Conservation (phyloP, 176 grass and related monocot genomes). For the Canna indica region DNA sequence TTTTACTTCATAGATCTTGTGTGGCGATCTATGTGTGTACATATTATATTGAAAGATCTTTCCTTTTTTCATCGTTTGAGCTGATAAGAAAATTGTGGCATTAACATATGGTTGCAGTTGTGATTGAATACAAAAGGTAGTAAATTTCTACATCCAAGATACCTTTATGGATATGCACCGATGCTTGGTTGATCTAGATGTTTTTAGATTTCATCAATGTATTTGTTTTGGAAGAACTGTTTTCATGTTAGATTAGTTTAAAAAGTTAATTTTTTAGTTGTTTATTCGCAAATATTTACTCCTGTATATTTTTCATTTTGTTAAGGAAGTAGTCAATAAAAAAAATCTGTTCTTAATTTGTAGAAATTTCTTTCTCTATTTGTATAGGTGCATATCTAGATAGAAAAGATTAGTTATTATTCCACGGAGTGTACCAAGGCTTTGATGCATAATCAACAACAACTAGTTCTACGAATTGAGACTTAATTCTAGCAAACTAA, state of each 20-base stretch:
- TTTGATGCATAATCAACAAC: slow-evolving; percentile 1
- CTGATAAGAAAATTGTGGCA: neutral
- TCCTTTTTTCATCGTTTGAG: too few species aligned
- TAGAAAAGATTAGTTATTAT: neutral
- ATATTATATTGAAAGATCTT: too few species aligned
- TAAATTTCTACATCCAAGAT: neutral
- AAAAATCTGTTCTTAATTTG: neutral
- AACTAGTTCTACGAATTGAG: neutral
- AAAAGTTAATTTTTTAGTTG: neutral
- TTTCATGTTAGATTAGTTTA: neutral
- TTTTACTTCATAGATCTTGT: neutral
- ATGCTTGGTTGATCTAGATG: neutral
- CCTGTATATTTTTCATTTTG: neutral
- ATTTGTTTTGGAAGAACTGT: neutral
- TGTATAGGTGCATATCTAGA: neutral
- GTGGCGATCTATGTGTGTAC: too few species aligned
- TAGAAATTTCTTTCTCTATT: neutral
- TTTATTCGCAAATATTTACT: neutral
- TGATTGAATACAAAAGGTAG: neutral
- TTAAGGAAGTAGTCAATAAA: too few species aligned
- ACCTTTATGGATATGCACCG: neutral
- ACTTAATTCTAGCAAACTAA: neutral
- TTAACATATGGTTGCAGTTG: neutral
- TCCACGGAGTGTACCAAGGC: neutral
- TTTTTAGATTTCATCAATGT: neutral